Evolutionary conservation across 768 basidiomycete species (phyloP).

Genomic region (Phylloporus sp.): DNA sequence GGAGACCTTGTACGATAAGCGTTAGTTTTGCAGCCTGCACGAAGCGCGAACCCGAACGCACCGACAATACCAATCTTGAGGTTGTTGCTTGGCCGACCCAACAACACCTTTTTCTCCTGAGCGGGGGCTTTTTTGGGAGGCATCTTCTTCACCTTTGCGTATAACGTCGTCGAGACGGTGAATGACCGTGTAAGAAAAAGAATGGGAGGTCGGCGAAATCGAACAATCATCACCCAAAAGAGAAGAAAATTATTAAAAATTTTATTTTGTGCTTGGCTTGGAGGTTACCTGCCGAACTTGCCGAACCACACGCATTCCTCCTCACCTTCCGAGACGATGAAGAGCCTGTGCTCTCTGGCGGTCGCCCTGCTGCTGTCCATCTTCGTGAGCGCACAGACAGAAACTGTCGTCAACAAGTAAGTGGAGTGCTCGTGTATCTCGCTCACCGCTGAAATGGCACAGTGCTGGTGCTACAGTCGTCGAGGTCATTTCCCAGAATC

Average conservation of each 20-base stretch:
- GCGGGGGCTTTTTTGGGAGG: conserved; percentile 82
- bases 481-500: conserved; percentile 42
- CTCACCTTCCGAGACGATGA: conserved; percentile 16
- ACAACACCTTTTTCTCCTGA: conserved; percentile 78
- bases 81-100: conserved; percentile 94
- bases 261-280: conserved; percentile 4
- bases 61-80: conserved; percentile 99
- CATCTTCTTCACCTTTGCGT: conserved; percentile 64
- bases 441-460: conserved; percentile 13
- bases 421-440: conserved; percentile 15
- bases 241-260: neutral
- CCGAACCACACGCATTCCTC: neutral
- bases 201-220: conserved; percentile 21
- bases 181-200: conserved; percentile 24
- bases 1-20: conserved; percentile 54
- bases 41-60: conserved; percentile 38
- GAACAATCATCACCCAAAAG: conserved; percentile 30
- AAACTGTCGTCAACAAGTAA: conserved; percentile 47
- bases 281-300: conserved; percentile 21
- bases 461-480: conserved; percentile 52
- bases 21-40: neutral
- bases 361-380: conserved; percentile 17
- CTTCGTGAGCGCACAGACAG: conserved; percentile 41
- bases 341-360: conserved; percentile 7
- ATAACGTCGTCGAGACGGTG: conserved; percentile 36